Evolutionary conservation across 805 yeast genomes (phyloP).

Genomic region (Candida koratica): DNA sequence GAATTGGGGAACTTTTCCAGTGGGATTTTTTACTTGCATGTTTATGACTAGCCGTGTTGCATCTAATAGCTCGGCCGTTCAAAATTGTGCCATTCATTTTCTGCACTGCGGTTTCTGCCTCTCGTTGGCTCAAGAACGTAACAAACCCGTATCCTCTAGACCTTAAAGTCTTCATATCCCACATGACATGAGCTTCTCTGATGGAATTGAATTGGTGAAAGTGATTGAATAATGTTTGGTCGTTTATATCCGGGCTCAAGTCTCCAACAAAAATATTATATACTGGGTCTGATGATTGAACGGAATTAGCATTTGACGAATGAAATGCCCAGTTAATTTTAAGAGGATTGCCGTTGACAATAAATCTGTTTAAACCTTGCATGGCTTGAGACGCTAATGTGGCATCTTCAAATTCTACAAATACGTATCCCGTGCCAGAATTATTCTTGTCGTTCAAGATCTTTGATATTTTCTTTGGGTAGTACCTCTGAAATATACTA

Average conservation of each 20-base stretch:
- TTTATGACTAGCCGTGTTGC: slow-evolving; percentile 85
- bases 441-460: slow-evolving; percentile 72
- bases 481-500: slow-evolving; percentile 60
- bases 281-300: slow-evolving; percentile 38
- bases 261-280: slow-evolving; percentile 85
- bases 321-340: slow-evolving; percentile 82
- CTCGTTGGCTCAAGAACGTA: slow-evolving; percentile 59
- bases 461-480: slow-evolving; percentile 61
- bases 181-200: slow-evolving; percentile 88
- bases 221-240: slow-evolving; percentile 58
- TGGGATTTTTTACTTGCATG: slow-evolving; percentile 16
- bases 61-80: slow-evolving; percentile 72
- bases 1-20: background rate
- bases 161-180: slow-evolving; percentile 94
- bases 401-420: slow-evolving; percentile 65
- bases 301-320: slow-evolving; percentile 60
- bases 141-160: slow-evolving; percentile 92
- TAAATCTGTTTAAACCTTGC: slow-evolving; percentile 54
- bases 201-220: slow-evolving; percentile 58
- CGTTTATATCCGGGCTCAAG: slow-evolving; percentile 75
- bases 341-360: slow-evolving; percentile 52
- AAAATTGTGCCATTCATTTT: slow-evolving; percentile 71
- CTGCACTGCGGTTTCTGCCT: slow-evolving; percentile 70
- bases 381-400: slow-evolving; percentile 61
- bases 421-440: slow-evolving; percentile 75